Base-by-base conservation (phyloP, 1,284 basidiomycete genomes). In the Ceraceosorus bombacis region DNA sequence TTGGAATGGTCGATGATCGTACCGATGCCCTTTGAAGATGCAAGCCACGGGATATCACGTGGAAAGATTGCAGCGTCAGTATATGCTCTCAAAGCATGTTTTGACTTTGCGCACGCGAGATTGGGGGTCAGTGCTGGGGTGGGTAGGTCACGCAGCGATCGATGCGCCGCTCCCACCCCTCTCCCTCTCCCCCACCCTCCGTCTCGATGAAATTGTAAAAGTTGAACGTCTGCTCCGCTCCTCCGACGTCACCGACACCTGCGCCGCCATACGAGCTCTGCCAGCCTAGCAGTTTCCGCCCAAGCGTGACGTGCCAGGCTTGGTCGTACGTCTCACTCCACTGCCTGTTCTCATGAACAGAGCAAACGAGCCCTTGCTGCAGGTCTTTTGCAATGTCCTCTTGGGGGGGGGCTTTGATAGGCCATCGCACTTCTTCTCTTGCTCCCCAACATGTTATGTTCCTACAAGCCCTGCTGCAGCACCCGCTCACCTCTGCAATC, bases 1-100 rank as follows among this genome's bases (percentile, higher is more conserved):
- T 96, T 96, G 60, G 85, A 86, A n/a, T 87, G 85, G 1, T 87
- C 87, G 13, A 95, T 80, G 5, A 94, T 79, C 62, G 89, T 87
- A 73, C 94, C 92, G 71, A 95, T 90, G n/a, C 86, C 87, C 92
- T 95, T 69, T 6, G 10, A 27, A 36, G 54, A 41, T 55, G 41
- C 64, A 13, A 5, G 39, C 10, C 10, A 2, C 15, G 48, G 12
- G 1, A 15, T 4, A 56, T 38, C n/a, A 38, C 4, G 38, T 36
- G 49, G 6, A 41, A 39, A 37, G 56, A n/a, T 27, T 50, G 36
- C 51, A 2, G 51, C 15, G 12, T 17, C 10, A 51, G 55, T 36
- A 51, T 12, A 49, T 12, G 27, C 51, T 41, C 12, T 13, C n/a
- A 55, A 41, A 55, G 54, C 3, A 38, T 37, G 9, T 12, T 12